Evolutionary conservation across 352 stramenopile species (phyloP).

Genomic region (Phytopythium delawarense): DNA sequence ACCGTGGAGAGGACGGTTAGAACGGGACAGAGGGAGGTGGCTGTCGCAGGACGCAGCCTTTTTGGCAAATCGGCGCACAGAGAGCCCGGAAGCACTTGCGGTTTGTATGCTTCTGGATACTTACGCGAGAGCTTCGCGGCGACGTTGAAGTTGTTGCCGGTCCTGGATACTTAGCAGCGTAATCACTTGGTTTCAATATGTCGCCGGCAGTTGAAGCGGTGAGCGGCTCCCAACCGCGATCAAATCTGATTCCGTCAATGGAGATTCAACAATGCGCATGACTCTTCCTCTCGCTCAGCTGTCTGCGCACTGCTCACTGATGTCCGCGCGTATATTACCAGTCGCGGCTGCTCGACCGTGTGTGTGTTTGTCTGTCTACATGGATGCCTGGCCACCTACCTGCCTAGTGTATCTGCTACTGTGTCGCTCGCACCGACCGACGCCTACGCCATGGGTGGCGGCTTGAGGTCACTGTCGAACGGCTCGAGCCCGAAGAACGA

Average conservation of each 20-base stretch:
- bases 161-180: neutral
- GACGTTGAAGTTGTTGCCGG: neutral
- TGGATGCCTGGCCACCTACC: neutral
- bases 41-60: neutral
- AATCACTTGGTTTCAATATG: neutral
- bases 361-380: neutral
- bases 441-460: slow-evolving; percentile 7
- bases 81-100: neutral
- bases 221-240: too few relatives aligned
- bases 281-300: too few relatives aligned
- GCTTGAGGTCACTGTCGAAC: slow-evolving; percentile 17
- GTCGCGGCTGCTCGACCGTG: neutral
- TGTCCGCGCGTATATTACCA: neutral
- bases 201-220: neutral
- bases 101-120: neutral
- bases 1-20: neutral
- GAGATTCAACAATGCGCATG: neutral
- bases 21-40: neutral
- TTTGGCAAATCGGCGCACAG: neutral
- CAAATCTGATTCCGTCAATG: neutral
- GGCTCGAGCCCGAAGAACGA: slow-evolving; percentile 16
- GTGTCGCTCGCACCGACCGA: neutral
- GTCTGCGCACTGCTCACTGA: neutral
- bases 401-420: slow-evolving; percentile 1
- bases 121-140: neutral